A percentile compares a stretch with the other conserved stretches of the same genome.
Conservation (phyloP, 345 rosid genomes). For the Syzygium jambos region DNA sequence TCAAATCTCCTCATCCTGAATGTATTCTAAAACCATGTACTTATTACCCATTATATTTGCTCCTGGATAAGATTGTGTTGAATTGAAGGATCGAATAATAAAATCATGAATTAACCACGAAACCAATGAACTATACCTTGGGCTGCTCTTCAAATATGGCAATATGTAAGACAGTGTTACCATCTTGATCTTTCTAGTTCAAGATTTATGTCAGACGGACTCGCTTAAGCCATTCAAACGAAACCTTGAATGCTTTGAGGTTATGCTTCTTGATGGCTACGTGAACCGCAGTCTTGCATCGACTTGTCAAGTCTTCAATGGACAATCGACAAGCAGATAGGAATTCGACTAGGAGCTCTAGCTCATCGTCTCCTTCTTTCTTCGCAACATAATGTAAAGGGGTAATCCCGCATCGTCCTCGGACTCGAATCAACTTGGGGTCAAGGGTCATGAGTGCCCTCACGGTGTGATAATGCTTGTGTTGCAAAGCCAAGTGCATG, state of each 20-base stretch:
- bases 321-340: background rate
- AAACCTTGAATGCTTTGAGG: background rate
- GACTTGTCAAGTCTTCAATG: background rate
- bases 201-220: background rate
- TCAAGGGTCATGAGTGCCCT: background rate
- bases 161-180: no score
- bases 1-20: no score
- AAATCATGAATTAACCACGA: no score
- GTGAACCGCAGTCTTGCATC: background rate
- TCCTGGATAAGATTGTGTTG: no score
- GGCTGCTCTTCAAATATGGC: no score
- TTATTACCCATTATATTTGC: no score
- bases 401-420: background rate
- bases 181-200: no score
- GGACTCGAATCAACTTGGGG: background rate
- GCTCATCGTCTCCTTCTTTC: rapidly evolving
- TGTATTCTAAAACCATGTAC: no score
- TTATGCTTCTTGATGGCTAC: background rate
- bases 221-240: background rate
- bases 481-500: background rate
- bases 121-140: no score
- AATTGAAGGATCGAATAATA: no score
- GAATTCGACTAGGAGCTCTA: background rate
- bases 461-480: rapidly evolving
- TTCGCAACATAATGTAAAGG: background rate